These are phyloP conservation scores for Colletotrichum chlorophyti DNA, from an alignment of 2,329 filamentous ascomycete species.

Conservation along the genomic window DNA sequence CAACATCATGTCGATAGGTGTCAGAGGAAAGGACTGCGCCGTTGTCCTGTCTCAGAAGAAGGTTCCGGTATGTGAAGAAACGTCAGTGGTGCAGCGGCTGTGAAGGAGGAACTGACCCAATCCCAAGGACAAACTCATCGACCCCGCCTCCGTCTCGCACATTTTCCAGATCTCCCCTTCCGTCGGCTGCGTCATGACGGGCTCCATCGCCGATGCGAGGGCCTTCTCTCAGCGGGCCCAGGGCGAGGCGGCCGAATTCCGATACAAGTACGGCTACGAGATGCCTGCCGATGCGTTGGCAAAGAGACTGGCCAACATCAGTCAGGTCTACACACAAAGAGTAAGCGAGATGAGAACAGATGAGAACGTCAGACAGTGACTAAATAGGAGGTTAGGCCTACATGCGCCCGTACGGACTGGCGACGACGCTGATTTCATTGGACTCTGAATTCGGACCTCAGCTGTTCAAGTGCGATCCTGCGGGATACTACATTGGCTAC, in stretches of 20 bases:
- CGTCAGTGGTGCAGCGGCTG: slow-evolving; percentile 18
- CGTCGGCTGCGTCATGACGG: slow-evolving; percentile 97
- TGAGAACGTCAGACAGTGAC: slow-evolving; percentile 3
- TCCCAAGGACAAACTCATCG: slow-evolving; percentile 94
- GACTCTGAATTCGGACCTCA: slow-evolving; percentile 93
- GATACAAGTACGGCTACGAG: slow-evolving; percentile 98
- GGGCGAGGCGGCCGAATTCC: slow-evolving; percentile 95
- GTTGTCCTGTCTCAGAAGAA: slow-evolving; percentile 99
- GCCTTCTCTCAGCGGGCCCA: slow-evolving; percentile 92
- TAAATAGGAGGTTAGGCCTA: slow-evolving; percentile 67
- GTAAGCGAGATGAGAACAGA: slow-evolving; percentile 55
- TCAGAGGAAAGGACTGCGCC: slow-evolving; percentile 95
- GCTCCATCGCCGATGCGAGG: slow-evolving; percentile 95
- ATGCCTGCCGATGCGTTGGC: slow-evolving; percentile 98
- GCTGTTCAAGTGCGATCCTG: slow-evolving; percentile 97
- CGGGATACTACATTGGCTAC: slow-evolving; percentile 98
- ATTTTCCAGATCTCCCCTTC: slow-evolving; percentile 97
- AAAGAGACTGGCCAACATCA: slow-evolving; percentile 98
- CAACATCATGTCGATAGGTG: slow-evolving; percentile 97
- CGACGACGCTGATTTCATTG: slow-evolving; percentile 91
- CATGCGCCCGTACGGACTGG: slow-evolving; percentile 97
- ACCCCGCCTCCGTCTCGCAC: slow-evolving; percentile 94
- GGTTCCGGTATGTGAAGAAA: slow-evolving; percentile 79
- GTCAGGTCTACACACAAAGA: slow-evolving; percentile 97
- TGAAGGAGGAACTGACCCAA: slow-evolving; percentile 40